phyloP scores from a whole-genome alignment of 352 stramenopile species.

The Pythium sp. region DNA sequence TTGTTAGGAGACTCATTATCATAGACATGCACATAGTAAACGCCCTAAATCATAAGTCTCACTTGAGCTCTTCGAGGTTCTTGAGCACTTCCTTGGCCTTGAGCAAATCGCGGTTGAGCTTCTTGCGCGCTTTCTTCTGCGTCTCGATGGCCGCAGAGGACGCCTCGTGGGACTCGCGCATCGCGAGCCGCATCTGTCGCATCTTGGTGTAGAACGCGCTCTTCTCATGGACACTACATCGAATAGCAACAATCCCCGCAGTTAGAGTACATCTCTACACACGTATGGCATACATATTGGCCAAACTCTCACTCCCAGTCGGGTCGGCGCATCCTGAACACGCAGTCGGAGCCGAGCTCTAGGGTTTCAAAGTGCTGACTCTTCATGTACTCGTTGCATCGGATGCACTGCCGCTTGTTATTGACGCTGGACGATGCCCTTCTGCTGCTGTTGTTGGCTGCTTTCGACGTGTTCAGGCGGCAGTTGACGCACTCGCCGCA shows the following conservation, averaged over 20 bases:
- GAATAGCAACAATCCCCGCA: neutral
- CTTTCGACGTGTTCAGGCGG: slow-evolving; percentile 41
- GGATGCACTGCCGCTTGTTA: slow-evolving; percentile 38
- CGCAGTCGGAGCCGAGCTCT: slow-evolving; percentile 33
- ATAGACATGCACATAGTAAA: neutral
- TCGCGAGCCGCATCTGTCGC: slow-evolving; percentile 56
- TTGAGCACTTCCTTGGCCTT: slow-evolving; percentile 43
- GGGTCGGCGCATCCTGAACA: slow-evolving; percentile 55
- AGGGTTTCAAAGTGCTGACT: slow-evolving; percentile 40
- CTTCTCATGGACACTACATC: slow-evolving; percentile 35
- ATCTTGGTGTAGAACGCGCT: slow-evolving; percentile 50
- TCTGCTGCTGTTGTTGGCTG: slow-evolving; percentile 1
- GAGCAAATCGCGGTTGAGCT: slow-evolving; percentile 45
- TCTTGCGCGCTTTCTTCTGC: slow-evolving; percentile 41
- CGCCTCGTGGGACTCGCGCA: slow-evolving; percentile 26
- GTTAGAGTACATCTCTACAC: neutral
- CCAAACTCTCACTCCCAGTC: slow-evolving; percentile 35
- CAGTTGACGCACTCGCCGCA: slow-evolving; percentile 65
- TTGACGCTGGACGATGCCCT: slow-evolving; percentile 10
- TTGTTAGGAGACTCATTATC: neutral
- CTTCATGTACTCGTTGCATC: slow-evolving; percentile 39
- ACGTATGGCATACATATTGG: neutral
- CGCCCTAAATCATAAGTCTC: neutral
- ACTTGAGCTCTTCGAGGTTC: slow-evolving; percentile 42
- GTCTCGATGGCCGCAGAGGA: slow-evolving; percentile 33